Conservation (phyloP, 2,329 filamentous ascomycete genomes). For the Phoma sp. region DNA sequence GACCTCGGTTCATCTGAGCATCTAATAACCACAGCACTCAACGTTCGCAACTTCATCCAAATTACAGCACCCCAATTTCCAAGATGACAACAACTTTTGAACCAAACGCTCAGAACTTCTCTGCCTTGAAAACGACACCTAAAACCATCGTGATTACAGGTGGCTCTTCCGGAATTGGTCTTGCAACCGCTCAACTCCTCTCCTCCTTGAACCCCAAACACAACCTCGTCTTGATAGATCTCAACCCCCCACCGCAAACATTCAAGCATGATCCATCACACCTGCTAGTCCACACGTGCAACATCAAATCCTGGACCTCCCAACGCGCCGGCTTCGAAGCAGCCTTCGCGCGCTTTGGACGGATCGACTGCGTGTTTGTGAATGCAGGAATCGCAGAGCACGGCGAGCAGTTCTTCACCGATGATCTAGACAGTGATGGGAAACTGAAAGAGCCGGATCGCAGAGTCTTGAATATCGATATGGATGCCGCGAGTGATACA, state of each 20-base stretch:
- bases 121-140: constrained; percentile 31
- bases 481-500: constrained; percentile 57
- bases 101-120: constrained; percentile 26
- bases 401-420: constrained; percentile 59
- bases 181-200: constrained; percentile 51
- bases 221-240: constrained; percentile 53
- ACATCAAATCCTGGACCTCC: constrained; percentile 56
- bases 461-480: constrained; percentile 55
- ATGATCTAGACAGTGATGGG: constrained; percentile 51
- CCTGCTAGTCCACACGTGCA: constrained; percentile 51
- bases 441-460: constrained; percentile 57
- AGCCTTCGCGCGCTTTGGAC: constrained; percentile 52
- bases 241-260: constrained; percentile 43
- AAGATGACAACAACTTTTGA: constrained; percentile 37
- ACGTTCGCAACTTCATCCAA: not conserved
- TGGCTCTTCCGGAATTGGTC: constrained; percentile 51
- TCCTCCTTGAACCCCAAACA: constrained; percentile 48
- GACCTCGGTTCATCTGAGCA: constrained; percentile 10
- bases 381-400: constrained; percentile 60
- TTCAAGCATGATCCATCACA: constrained; percentile 37
- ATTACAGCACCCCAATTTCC: not conserved
- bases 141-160: constrained; percentile 52
- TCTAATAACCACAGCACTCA: not conserved
- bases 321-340: constrained; percentile 56
- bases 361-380: constrained; percentile 57